Evolutionary conservation across 345 rosid species (phyloP).

Genomic region (Crucihimalaya himalaica): DNA sequence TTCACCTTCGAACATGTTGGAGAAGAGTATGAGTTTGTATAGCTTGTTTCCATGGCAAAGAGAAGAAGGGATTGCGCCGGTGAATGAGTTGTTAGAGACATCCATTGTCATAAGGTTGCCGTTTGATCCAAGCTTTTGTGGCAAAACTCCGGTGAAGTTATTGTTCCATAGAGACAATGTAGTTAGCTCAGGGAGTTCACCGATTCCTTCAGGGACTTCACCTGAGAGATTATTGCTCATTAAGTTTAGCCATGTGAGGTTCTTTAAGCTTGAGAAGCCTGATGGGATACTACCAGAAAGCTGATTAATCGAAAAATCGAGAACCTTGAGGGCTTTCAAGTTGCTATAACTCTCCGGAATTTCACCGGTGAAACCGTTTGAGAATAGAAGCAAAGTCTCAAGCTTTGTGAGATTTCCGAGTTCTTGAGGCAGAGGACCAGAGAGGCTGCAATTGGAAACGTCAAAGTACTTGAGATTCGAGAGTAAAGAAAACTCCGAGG

Average conservation of each 20-base stretch:
- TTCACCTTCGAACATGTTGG: constrained; percentile 58
- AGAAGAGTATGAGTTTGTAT: constrained; percentile 80
- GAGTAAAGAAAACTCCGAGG: constrained; percentile 55
- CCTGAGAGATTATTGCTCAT: constrained; percentile 64
- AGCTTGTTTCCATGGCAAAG: constrained; percentile 77
- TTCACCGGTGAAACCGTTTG: constrained; percentile 57
- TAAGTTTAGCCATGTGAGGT: constrained; percentile 62
- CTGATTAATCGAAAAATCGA: constrained; percentile 74
- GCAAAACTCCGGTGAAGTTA: constrained; percentile 65
- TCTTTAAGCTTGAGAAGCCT: constrained; percentile 51
- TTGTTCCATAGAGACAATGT: constrained; percentile 75
- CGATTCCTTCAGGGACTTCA: constrained; percentile 65
- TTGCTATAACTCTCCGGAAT: constrained; percentile 68
- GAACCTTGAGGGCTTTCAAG: constrained; percentile 48
- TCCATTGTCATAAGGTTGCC: constrained; percentile 62
- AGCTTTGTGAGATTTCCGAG: constrained; percentile 68
- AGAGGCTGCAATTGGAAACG: constrained; percentile 61
- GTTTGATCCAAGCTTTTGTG: constrained; percentile 71
- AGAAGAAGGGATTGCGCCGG: constrained; percentile 71
- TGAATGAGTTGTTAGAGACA: constrained; percentile 72
- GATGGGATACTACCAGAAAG: constrained; percentile 70
- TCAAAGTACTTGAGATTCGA: constrained; percentile 68
- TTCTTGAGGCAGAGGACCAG: constrained; percentile 61
- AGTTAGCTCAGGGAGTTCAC: constrained; percentile 59
- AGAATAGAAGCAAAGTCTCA: constrained; percentile 55